Conservation (phyloP, 1,284 basidiomycete species). For the Erythrobasidium hasegawianum region DNA sequence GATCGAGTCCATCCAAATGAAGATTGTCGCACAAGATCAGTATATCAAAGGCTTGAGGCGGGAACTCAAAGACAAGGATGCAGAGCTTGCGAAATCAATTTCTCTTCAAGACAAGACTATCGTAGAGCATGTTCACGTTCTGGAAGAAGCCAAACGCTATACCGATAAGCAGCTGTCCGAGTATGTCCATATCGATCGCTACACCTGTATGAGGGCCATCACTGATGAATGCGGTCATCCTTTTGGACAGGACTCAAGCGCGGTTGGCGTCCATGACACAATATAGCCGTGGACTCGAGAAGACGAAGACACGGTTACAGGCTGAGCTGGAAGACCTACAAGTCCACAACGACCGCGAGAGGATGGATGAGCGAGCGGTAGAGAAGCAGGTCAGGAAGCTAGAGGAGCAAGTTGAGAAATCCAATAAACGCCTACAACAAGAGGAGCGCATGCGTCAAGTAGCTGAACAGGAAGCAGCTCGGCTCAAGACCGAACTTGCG, state of each 20-base stretch:
- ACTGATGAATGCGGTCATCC: too few species aligned
- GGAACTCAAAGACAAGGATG: slow-evolving; percentile 39
- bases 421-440: slow-evolving; percentile 58
- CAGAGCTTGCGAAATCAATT: slow-evolving; percentile 42
- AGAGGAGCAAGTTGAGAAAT: slow-evolving; percentile 59
- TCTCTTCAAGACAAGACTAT: slow-evolving; percentile 94
- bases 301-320: slow-evolving; percentile 68
- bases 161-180: slow-evolving; percentile 88
- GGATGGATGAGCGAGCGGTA: slow-evolving; percentile 61
- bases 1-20: slow-evolving; percentile 76
- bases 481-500: slow-evolving; percentile 16
- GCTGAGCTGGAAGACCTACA: slow-evolving; percentile 80
- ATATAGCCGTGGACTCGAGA: slow-evolving; percentile 79
- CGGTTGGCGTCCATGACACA: slow-evolving; percentile 68
- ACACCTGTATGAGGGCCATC: too few species aligned
- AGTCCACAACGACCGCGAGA: slow-evolving; percentile 70
- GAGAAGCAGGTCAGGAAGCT: slow-evolving; percentile 60
- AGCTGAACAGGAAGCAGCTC: slow-evolving; percentile 53
- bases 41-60: slow-evolving; percentile 45
- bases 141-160: slow-evolving; percentile 93
- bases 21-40: slow-evolving; percentile 56
- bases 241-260: slow-evolving; percentile 58
- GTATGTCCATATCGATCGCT: slow-evolving; percentile 7
- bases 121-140: slow-evolving; percentile 95
- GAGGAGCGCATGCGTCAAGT: slow-evolving; percentile 63